phyloP scores from a whole-genome alignment of 2,329 filamentous ascomycete species.

The Penicillium sp. region DNA sequence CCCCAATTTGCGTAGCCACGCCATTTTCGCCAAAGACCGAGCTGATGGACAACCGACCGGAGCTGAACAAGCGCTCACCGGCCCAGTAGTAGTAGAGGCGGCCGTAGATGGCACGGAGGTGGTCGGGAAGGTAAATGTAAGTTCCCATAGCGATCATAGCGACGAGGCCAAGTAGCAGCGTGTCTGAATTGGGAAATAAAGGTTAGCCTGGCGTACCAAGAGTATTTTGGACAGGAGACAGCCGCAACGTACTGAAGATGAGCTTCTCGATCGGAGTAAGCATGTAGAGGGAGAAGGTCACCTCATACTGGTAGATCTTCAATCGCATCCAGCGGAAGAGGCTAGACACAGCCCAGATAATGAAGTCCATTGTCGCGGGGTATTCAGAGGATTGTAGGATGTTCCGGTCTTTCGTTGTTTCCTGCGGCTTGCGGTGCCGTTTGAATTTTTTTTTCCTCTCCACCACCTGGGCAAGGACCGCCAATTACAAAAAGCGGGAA shows the following conservation, averaged over 20 bases:
- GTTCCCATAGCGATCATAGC: conserved; percentile 83
- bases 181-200: conserved; percentile 59
- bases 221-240: not conserved
- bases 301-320: conserved; percentile 98
- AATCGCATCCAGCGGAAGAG: conserved; percentile 83
- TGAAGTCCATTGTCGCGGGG: conserved; percentile 26
- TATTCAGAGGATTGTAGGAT: not conserved
- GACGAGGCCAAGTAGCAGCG: conserved; percentile 84
- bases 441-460: not conserved
- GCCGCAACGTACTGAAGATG: conserved; percentile 75
- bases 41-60: conserved; percentile 34
- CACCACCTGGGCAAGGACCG: not conserved
- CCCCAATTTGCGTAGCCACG: conserved; percentile 33
- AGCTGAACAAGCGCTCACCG: conserved; percentile 61
- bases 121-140: conserved; percentile 89
- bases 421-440: not conserved
- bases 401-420: not conserved
- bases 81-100: conserved; percentile 94
- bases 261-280: conserved; percentile 94
- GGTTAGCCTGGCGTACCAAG: not conserved
- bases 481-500: not conserved
- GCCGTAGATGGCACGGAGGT: conserved; percentile 76
- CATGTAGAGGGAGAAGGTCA: conserved; percentile 96
- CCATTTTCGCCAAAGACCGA: conserved; percentile 33
- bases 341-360: conserved; percentile 46